Conservation (phyloP, 805 yeast genomes). For the Starmerella bombicola region DNA sequence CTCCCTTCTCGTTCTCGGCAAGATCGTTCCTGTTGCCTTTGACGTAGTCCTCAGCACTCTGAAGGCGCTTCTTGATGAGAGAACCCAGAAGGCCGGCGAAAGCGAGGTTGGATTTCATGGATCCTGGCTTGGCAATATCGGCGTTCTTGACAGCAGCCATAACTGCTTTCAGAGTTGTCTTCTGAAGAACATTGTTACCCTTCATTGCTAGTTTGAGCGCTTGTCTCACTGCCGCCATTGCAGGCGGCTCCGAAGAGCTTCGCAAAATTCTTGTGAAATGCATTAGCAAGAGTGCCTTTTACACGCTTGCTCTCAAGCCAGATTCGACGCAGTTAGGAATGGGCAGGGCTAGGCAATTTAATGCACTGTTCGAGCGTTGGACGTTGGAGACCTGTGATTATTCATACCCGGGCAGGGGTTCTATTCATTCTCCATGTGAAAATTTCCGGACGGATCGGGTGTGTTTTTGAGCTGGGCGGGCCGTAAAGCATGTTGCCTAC, state of each 20-base stretch:
- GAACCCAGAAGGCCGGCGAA: slow-evolving; percentile 36
- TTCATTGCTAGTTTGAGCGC: slow-evolving; percentile 40
- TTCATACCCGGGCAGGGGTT: too few relatives aligned
- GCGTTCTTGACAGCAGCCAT: slow-evolving; percentile 29
- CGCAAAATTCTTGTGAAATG: slow-evolving; percentile 5
- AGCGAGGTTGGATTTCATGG: slow-evolving; percentile 22
- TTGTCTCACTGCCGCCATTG: slow-evolving; percentile 31
- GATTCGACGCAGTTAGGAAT: too few relatives aligned
- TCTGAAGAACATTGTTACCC: slow-evolving; percentile 32
- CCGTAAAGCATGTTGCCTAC: slow-evolving; percentile 55
- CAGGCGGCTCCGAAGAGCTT: slow-evolving; percentile 25
- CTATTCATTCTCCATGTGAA: too few relatives aligned
- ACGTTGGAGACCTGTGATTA: too few relatives aligned
- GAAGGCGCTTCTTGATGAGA: slow-evolving; percentile 32
- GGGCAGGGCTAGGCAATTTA: too few relatives aligned
- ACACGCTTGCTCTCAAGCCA: too few relatives aligned
- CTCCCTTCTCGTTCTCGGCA: slow-evolving; percentile 41
- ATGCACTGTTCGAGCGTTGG: too few relatives aligned
- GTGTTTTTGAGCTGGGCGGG: too few relatives aligned
- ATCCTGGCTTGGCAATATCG: slow-evolving; percentile 26
- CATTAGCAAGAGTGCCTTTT: too few relatives aligned
- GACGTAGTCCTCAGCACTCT: slow-evolving; percentile 38
- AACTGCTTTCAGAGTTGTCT: slow-evolving; percentile 26
- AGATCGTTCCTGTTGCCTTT: slow-evolving; percentile 40
- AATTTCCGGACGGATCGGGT: too few relatives aligned